Percentiles rank a stretch among this genome's conserved stretches.
Evolutionary conservation across 352 stramenopile species (phyloP).

Genomic region (Globisporangium canariense): DNA sequence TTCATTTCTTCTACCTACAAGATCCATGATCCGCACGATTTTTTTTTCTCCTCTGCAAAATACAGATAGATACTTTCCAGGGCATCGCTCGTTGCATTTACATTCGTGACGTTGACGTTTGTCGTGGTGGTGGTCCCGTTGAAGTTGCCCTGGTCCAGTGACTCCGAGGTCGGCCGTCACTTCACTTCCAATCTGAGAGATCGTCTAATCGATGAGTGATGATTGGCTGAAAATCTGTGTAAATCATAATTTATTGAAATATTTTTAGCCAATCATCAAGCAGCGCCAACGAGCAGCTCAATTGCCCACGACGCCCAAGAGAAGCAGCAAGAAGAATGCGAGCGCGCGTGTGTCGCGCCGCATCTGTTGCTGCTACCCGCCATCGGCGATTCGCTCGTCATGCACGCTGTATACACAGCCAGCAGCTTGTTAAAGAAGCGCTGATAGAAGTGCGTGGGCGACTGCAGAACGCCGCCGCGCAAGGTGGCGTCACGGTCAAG

Average conservation of each 20-base stretch:
- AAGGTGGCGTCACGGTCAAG: neutral
- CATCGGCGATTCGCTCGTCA: neutral
- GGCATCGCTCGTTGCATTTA: neutral
- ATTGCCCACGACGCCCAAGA: neutral
- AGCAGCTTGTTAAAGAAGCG: slow-evolving; percentile 12
- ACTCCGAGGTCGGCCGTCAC: no score
- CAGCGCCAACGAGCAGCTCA: neutral
- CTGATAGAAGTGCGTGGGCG: slow-evolving; percentile 10
- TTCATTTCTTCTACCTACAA: slow-evolving; percentile 3
- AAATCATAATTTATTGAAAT: neutral
- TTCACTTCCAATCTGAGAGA: no score
- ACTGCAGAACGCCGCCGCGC: slow-evolving; percentile 9
- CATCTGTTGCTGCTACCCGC: neutral
- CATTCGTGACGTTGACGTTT: neutral
- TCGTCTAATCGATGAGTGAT: no score
- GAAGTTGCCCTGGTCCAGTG: slow-evolving; percentile 9
- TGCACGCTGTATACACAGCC: slow-evolving; percentile 11
- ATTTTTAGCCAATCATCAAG: neutral
- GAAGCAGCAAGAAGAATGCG: neutral
- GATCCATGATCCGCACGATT: slow-evolving; percentile 1
- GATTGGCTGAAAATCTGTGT: neutral
- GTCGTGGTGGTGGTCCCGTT: neutral
- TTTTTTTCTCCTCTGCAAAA: slow-evolving; percentile 13
- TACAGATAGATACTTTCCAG: slow-evolving; percentile 11
- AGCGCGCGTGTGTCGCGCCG: neutral